These are phyloP conservation scores for Neurospora africana DNA, from an alignment of 495 filamentous ascomycete genomes.

Conservation along the genomic window DNA sequence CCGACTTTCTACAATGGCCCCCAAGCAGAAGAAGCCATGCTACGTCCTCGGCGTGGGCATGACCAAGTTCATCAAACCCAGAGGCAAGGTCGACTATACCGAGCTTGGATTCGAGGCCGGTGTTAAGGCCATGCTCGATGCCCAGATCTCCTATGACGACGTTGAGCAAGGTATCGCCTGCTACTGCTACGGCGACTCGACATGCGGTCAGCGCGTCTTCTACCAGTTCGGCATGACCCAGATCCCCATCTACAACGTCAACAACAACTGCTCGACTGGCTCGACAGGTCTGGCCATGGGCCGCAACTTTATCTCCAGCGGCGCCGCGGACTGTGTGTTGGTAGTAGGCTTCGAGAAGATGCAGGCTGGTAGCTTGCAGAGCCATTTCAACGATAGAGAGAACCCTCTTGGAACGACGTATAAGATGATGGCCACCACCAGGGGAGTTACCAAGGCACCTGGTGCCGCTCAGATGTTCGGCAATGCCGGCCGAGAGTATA, in stretches of 20 bases:
- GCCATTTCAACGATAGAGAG: constrained; percentile 67
- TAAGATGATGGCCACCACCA: constrained; percentile 71
- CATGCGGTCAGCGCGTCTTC: constrained; percentile 92
- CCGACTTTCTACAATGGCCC: constrained; percentile 25
- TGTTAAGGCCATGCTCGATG: constrained; percentile 91
- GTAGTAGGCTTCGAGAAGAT: constrained; percentile 98
- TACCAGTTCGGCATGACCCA: constrained; percentile 97
- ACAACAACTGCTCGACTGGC: constrained; percentile 97
- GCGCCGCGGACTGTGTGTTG: constrained; percentile 73
- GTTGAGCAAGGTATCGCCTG: constrained; percentile 94
- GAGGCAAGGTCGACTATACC: constrained; percentile 81
- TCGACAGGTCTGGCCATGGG: constrained; percentile 81
- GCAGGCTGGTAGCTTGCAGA: constrained; percentile 76
- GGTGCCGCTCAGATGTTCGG: constrained; percentile 90
- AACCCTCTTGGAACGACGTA: constrained; percentile 62
- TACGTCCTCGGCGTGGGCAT: constrained; percentile 97
- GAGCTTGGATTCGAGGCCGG: constrained; percentile 92
- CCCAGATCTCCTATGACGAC: constrained; percentile 91
- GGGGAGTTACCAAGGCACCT: constrained; percentile 70
- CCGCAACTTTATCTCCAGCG: constrained; percentile 66
- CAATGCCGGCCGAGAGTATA: constrained; percentile 90
- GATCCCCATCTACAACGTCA: constrained; percentile 94
- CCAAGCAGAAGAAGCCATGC: constrained; percentile 34
- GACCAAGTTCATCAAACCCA: constrained; percentile 98
- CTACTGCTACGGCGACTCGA: constrained; percentile 93